A percentile compares a stretch with the other conserved stretches of the same genome.
These are phyloP conservation scores for Colletotrichum sp. DNA, from an alignment of 2,329 filamentous ascomycete genomes.

Conservation along the genomic window DNA sequence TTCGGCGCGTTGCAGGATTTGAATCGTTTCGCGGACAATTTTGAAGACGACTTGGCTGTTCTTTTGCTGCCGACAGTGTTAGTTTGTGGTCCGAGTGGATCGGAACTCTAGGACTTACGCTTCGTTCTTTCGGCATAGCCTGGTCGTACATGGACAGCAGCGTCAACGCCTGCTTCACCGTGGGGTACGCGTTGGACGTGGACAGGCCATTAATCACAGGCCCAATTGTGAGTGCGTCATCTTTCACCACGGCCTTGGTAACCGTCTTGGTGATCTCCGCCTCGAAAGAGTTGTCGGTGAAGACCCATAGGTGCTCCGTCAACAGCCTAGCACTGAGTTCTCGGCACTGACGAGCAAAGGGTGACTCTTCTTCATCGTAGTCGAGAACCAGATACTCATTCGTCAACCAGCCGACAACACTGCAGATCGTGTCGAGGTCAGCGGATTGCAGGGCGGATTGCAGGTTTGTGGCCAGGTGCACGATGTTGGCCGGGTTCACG, in stretches of 20 bases:
- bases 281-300: conserved; percentile 60
- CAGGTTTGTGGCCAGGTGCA: conserved; percentile 53
- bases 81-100: not conserved
- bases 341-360: conserved; percentile 57
- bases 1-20: conserved; percentile 80
- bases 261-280: conserved; percentile 61
- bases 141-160: conserved; percentile 67
- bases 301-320: conserved; percentile 62
- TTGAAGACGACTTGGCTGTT: conserved; percentile 63
- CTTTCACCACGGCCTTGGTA: conserved; percentile 49
- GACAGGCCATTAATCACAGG: conserved; percentile 52
- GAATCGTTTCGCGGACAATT: conserved; percentile 89
- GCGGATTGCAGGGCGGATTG: conserved; percentile 53
- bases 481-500: conserved; percentile 59
- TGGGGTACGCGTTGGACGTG: conserved; percentile 62
- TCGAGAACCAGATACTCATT: conserved; percentile 63
- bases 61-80: conserved; percentile 39
- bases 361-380: conserved; percentile 60
- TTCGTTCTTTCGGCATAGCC: conserved; percentile 67
- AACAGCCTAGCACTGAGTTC: conserved; percentile 62
- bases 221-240: conserved; percentile 55
- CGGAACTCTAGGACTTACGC: conserved; percentile 45
- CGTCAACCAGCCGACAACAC: conserved; percentile 61
- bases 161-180: conserved; percentile 63
- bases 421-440: conserved; percentile 56